Evolutionary conservation across 2,329 filamentous ascomycete genomes (phyloP), one percentile per base, ranked within the genome.

Genomic region (Arthrobotrys pseudoclavata): DNA sequence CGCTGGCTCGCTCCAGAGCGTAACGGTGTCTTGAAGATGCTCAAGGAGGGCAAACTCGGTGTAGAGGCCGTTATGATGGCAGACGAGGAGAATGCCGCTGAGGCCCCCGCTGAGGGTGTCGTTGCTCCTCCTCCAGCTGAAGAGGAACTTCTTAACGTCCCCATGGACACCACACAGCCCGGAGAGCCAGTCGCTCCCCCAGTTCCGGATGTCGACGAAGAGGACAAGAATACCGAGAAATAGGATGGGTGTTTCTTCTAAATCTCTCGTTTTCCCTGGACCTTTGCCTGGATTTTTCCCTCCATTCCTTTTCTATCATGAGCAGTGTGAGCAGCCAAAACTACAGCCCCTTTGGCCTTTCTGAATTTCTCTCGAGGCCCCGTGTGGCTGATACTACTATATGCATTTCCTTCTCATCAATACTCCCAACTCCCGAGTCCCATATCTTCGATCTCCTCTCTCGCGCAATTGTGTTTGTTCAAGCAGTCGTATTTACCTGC

Each of bases 61-160:
- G 72, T 76, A 15, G 72, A 76, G 31, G 72, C 72, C 5, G 72
- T 76, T 37, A 76, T 76, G 72, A 76, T 76, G 72, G 72, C 72
- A 12, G 72, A 76, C 12, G 72, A 76, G 22, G 72, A 76, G 29
- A 64, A 50, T 34, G 53, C 66, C 10, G 60, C 72, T 29, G 72
- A 76, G 18, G 34, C 66, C 31, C 60, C 66, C 22, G 66, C 66
- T 22, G 72, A 76, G 13, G 60, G 34, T 20, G 48, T 67, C 52
- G 66, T 34, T 40, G 55, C 34, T 42, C 18, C 55, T 42, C 18
- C 55, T 26, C 70, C 64, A 52, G 40, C 66, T 4, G 72, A 70
- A 31, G 67, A 69, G 13, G 42, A 53, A 18, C 52, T 76, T 40
- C 50, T 60, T 29, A 47, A 20, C 15, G 66, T 61, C 5, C 69